Conservation (phyloP, 2,329 filamentous ascomycete genomes). For the Trichoderma simmonsii region DNA sequence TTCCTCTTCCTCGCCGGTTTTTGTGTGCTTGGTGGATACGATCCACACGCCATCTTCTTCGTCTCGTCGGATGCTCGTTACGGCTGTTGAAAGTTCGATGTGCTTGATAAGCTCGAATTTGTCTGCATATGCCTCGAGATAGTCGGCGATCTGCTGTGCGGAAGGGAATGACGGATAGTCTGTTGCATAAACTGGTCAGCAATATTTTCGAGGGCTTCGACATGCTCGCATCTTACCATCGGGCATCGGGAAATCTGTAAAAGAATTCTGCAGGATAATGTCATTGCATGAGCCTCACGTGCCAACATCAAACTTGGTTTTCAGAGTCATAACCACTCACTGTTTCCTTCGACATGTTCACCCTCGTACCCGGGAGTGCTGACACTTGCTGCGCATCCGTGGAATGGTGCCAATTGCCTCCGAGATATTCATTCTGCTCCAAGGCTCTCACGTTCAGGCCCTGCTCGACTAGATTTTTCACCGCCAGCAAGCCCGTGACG, state of each 20-base stretch:
- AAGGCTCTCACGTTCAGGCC: slow-evolving; percentile 42
- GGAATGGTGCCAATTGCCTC: slow-evolving; percentile 43
- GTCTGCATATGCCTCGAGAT: slow-evolving; percentile 33
- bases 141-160: slow-evolving; percentile 30
- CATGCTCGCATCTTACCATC: slow-evolving; percentile 22
- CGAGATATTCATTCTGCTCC: slow-evolving; percentile 39
- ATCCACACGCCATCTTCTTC: slow-evolving; percentile 28
- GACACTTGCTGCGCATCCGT: slow-evolving; percentile 34
- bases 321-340: slow-evolving; percentile 21
- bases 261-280: slow-evolving; percentile 25
- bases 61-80: slow-evolving; percentile 29
- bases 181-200: background rate
- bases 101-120: slow-evolving; percentile 30
- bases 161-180: slow-evolving; percentile 27
- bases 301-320: background rate
- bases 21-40: slow-evolving; percentile 27
- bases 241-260: slow-evolving; percentile 36
- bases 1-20: slow-evolving; percentile 22
- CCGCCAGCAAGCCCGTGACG: slow-evolving; percentile 36
- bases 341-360: slow-evolving; percentile 32
- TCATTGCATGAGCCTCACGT: slow-evolving; percentile 1
- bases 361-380: slow-evolving; percentile 31
- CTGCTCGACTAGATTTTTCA: slow-evolving; percentile 43
- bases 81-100: slow-evolving; percentile 29
- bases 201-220: background rate